phyloP scores from a whole-genome alignment of 1,284 basidiomycete genomes.

The Salmacisia buchloeana region DNA sequence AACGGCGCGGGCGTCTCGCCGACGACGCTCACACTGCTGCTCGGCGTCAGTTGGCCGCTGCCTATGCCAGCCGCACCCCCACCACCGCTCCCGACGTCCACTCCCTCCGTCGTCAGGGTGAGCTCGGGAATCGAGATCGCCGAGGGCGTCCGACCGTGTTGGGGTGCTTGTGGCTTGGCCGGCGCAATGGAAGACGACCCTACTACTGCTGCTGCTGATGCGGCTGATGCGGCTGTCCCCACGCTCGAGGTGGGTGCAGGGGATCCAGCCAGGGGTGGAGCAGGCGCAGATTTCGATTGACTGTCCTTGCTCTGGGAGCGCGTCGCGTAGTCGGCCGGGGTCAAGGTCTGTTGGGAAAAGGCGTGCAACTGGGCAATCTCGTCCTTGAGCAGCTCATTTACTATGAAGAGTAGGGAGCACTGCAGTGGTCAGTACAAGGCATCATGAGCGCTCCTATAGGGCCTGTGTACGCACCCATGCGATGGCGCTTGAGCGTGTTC shows the following conservation, averaged over 20 bases:
- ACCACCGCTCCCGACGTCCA: background rate
- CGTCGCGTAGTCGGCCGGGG: constrained; percentile 18
- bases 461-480: constrained; percentile 25
- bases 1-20: constrained; percentile 18
- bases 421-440: background rate
- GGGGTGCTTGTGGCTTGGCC: background rate
- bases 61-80: background rate
- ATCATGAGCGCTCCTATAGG: background rate
- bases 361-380: constrained; percentile 54
- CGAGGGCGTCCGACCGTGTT: constrained; percentile 37
- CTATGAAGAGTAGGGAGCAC: constrained; percentile 16
- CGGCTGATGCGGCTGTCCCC: constrained; percentile 3
- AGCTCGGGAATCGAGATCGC: constrained; percentile 44
- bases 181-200: constrained; percentile 3
- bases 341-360: constrained; percentile 52
- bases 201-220: constrained; percentile 5
- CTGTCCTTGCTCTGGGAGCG: constrained; percentile 11
- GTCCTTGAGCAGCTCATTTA: constrained; percentile 52
- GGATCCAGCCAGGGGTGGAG: constrained; percentile 10
- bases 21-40: constrained; percentile 17
- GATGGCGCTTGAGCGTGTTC: constrained; percentile 46
- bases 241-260: constrained; percentile 18
- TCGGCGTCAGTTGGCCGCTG: constrained; percentile 19
- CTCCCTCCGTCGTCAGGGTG: constrained; percentile 43
- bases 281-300: constrained; percentile 20